Percentiles rank a stretch among this genome's conserved stretches.
Evolutionary conservation across 306 rosid genomes (phyloP).

Genomic region (Geum urbanum): DNA sequence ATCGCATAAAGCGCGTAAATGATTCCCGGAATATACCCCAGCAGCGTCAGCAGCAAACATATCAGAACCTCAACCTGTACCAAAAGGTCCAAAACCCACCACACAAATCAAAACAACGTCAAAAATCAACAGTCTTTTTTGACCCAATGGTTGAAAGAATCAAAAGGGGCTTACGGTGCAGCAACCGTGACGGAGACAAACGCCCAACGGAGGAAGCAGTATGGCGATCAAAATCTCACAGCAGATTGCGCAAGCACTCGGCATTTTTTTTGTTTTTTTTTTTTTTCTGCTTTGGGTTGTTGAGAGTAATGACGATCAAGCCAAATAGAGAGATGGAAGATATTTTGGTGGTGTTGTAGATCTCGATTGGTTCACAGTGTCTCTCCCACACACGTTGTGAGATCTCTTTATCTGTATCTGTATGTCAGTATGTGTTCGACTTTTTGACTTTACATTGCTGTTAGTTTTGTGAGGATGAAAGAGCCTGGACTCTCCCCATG

Average conservation of each 20-base stretch:
- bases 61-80: conserved; percentile 70
- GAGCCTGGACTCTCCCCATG: background rate
- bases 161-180: conserved; percentile 48
- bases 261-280: conserved; percentile 61
- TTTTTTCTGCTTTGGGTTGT: background rate
- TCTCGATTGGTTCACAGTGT: no score
- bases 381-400: no score
- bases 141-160: no score
- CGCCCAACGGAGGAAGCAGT: conserved; percentile 72
- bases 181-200: conserved; percentile 80
- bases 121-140: background rate
- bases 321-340: no score
- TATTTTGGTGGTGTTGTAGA: no score
- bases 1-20: conserved; percentile 88
- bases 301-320: background rate
- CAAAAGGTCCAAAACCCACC: no score
- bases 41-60: conserved; percentile 73
- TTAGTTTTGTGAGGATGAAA: background rate
- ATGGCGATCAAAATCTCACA: conserved; percentile 66
- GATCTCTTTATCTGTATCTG: no score
- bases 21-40: conserved; percentile 90
- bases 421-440: background rate
- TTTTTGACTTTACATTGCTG: background rate
- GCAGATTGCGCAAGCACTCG: conserved; percentile 51
- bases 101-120: background rate